Conservation (phyloP, 768 basidiomycete genomes). For the Crassisporium funariophilum region DNA sequence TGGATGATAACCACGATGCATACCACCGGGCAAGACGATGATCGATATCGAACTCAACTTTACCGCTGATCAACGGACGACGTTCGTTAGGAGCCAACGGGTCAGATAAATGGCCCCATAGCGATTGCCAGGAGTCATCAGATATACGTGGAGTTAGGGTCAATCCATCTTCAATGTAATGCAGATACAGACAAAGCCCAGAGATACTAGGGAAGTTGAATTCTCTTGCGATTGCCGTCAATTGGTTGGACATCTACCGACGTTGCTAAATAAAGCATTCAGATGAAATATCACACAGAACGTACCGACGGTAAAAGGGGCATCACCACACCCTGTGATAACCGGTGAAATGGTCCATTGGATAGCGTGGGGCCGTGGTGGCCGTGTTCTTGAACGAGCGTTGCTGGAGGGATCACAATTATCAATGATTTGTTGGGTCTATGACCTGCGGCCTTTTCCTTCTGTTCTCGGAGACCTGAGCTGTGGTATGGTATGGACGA, state of each 20-base stretch:
- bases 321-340: slow-evolving; percentile 72
- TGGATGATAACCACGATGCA: slow-evolving; percentile 63
- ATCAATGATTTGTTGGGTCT: slow-evolving; percentile 57
- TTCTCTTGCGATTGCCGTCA: slow-evolving; percentile 78
- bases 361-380: slow-evolving; percentile 60
- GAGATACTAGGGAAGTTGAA: slow-evolving; percentile 78
- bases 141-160: slow-evolving; percentile 70
- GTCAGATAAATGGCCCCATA: slow-evolving; percentile 68
- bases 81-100: slow-evolving; percentile 32
- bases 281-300: slow-evolving; percentile 4
- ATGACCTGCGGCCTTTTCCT: slow-evolving; percentile 40
- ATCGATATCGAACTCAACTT: slow-evolving; percentile 89
- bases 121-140: slow-evolving; percentile 73
- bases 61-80: slow-evolving; percentile 68
- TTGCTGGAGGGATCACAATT: slow-evolving; percentile 64
- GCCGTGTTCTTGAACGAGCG: slow-evolving; percentile 60
- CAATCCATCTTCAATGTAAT: slow-evolving; percentile 56
- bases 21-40: slow-evolving; percentile 77
- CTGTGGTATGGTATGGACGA: slow-evolving; percentile 60
- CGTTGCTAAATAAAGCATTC: neutral
- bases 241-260: slow-evolving; percentile 70
- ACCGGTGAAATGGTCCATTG: slow-evolving; percentile 57
- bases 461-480: slow-evolving; percentile 45
- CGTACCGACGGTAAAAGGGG: slow-evolving; percentile 73
- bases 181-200: slow-evolving; percentile 81